These are phyloP conservation scores for Fraxinus baroniana DNA, from an alignment of 305 asterid genomes.

Conservation along the genomic window DNA sequence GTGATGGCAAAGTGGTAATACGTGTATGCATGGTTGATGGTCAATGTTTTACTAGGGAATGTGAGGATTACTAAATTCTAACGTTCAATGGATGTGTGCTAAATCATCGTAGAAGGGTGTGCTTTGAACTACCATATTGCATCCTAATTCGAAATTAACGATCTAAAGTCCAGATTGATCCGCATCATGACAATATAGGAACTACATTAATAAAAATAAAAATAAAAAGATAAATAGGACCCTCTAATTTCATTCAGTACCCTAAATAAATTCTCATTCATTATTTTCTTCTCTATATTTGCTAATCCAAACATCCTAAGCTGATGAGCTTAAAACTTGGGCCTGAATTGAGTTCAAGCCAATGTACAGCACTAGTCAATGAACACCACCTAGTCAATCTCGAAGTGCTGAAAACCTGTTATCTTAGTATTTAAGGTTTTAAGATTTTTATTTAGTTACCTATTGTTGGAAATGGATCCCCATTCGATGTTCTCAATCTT, in stretches of 20 bases:
- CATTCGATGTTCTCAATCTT: neutral
- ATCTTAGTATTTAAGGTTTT: slow-evolving; percentile 15
- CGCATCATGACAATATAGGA: neutral
- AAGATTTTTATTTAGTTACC: slow-evolving; percentile 18
- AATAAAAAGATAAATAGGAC: neutral
- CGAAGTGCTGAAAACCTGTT: neutral
- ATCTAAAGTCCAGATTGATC: neutral
- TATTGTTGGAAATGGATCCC: neutral
- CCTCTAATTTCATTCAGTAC: neutral
- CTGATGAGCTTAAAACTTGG: neutral
- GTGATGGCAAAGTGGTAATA: neutral
- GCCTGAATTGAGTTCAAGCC: neutral
- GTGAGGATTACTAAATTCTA: neutral
- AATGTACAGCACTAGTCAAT: neutral
- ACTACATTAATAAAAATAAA: neutral
- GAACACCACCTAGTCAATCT: neutral
- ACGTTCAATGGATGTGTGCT: neutral
- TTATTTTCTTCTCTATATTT: neutral
- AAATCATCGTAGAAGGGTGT: neutral
- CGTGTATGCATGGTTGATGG: neutral
- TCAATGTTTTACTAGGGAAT: neutral
- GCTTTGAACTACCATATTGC: neutral
- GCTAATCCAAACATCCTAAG: neutral
- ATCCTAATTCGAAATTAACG: neutral
- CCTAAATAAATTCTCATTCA: neutral